Evolutionary conservation across 2,329 filamentous ascomycete genomes (phyloP), one percentile per base, ranked within the genome.

Genomic region (Aspergillus costaricaensis): DNA sequence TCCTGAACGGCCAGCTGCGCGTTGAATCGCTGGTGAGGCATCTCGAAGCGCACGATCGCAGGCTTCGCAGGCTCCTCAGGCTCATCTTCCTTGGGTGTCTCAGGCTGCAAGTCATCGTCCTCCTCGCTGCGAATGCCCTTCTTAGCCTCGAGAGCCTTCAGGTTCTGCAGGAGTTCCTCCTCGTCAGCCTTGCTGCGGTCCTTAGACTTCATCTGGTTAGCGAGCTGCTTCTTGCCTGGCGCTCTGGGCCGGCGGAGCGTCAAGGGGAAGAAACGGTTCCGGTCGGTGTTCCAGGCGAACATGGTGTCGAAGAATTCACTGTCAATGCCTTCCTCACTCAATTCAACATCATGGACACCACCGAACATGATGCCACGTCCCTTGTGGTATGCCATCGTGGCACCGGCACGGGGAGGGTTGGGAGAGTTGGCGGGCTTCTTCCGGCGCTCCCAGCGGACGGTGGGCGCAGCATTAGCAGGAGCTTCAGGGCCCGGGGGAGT

Each of bases 241-340:
- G 83, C 80, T 25, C 92, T 87, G 2, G 91, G 86, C 67, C 92
- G 91, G 55, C 93, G 85, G 49, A 98, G 80, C 9, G 82, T 81
- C 48, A 98, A 82, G 2, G 90, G 91, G 81, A 98, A 97, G 80
- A 96, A 98, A 8, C 95, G 85, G 74, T 99, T 99, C 61, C 94
- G 86, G 70, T 98, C 95, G 64, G 96, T 88, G 72, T 96, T 97
- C 91, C 93, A 98, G 5, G 93, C 91, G 70, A 91, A 96, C 23
- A 98, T 79, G 58, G 88, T 86, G 69, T 97, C 94, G 80, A 98
- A 99, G 78, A 99, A 99, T 74, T 97, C 93, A 72, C 91, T 96
- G 57, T 99, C 94, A 67, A 99, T 96, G 3, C 91, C 92, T 75
- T 99, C 95, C 73, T 96, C 93, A 65, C 86, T 94, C 73, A 93